Conservation (phyloP, 2,329 filamentous ascomycete species). For the Stagonosporopsis chrysanthemi region DNA sequence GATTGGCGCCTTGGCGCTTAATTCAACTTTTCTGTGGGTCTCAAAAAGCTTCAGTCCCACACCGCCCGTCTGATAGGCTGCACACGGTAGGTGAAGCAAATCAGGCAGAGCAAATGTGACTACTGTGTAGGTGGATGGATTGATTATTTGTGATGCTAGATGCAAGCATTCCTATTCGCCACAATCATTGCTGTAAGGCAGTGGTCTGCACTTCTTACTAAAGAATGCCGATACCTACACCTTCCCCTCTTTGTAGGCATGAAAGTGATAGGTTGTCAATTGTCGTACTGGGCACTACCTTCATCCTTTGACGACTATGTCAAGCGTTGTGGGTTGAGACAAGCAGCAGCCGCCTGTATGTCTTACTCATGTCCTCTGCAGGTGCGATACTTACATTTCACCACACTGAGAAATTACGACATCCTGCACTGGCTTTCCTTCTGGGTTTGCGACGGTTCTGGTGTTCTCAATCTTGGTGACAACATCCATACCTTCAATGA, state of each 20-base stretch:
- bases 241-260: not conserved
- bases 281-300: too few relatives aligned
- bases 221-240: not conserved
- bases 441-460: slow-evolving; percentile 66
- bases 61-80: slow-evolving; percentile 4
- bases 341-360: not conserved
- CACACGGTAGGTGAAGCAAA: not conserved
- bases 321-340: not conserved
- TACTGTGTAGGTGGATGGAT: not conserved
- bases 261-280: not conserved
- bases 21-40: slow-evolving; percentile 15
- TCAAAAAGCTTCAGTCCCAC: slow-evolving; percentile 8
- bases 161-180: not conserved
- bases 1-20: slow-evolving; percentile 15
- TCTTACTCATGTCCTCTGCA: not conserved
- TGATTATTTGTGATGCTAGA: not conserved
- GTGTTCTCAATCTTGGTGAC: slow-evolving; percentile 92
- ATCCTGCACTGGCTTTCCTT: slow-evolving; percentile 85
- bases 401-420: slow-evolving; percentile 87
- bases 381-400: slow-evolving; percentile 74
- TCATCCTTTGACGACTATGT: not conserved
- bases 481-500: slow-evolving; percentile 88
- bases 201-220: not conserved
- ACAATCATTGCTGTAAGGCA: not conserved
- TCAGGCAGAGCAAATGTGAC: not conserved